phyloP scores from a whole-genome alignment of 2,329 filamentous ascomycete species.

The Bipolaris cookei region DNA sequence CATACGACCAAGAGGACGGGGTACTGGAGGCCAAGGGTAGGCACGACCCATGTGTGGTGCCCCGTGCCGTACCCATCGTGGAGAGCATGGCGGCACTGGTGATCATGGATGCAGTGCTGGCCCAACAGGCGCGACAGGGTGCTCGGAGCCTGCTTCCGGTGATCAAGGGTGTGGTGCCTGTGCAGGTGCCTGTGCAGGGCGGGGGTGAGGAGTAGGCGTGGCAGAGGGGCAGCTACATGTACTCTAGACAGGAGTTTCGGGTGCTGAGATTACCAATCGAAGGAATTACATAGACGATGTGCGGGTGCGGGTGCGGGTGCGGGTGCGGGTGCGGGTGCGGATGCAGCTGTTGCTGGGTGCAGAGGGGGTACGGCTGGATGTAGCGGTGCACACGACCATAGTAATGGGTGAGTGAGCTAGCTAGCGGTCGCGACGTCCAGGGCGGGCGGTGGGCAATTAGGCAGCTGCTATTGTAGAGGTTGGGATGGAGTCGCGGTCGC shows the following conservation, averaged over 20 bases:
- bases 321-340: too few relatives aligned
- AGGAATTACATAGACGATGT: background rate
- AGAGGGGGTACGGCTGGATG: too few relatives aligned
- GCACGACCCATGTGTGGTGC: conserved; percentile 92
- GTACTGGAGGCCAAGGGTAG: conserved; percentile 87
- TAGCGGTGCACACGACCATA: too few relatives aligned
- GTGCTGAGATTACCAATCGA: background rate
- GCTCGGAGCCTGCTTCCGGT: conserved; percentile 48
- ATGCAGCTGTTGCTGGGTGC: too few relatives aligned
- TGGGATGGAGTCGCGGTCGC: too few relatives aligned
- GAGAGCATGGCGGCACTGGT: conserved; percentile 91
- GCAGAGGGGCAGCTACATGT: background rate
- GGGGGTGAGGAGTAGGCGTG: conserved; percentile 9
- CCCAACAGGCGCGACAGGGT: conserved; percentile 70
- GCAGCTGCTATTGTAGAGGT: too few relatives aligned
- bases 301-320: background rate
- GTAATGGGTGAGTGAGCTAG: background rate
- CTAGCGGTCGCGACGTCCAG: background rate
- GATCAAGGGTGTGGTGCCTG: conserved; percentile 48
- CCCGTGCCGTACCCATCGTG: conserved; percentile 83
- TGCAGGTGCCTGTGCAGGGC: conserved; percentile 17
- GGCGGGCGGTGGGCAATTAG: background rate
- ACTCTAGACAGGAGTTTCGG: conserved; percentile 1
- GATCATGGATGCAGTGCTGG: conserved; percentile 84
- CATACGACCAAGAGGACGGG: conserved; percentile 78